Base-by-base conservation (phyloP, 331 rosid species). In the Acacia pycnantha region DNA sequence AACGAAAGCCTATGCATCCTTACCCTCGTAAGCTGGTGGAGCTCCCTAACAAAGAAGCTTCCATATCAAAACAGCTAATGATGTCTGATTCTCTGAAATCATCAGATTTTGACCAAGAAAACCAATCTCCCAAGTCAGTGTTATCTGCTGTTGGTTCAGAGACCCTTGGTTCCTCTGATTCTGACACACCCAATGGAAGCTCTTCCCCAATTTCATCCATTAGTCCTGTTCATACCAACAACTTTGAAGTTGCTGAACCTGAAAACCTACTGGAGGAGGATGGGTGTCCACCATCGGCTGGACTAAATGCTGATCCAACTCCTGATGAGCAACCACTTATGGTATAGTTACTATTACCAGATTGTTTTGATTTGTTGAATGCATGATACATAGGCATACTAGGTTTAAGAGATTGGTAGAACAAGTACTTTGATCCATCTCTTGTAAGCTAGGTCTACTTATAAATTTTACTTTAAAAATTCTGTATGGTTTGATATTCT, bases 1-100 rank as follows among this genome's bases (percentile, higher is more conserved):
- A 94, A 35, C 81, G 93, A 70, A 94, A 91, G 82, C 98, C 98
- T 10, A 88, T 67, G 77, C 97, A 89, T 88, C 97, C 98, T 80
- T 94, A 94, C 81, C 98, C 98, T 9, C 93, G 97, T 16, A 94
- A 94, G 78, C 88, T 82, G 77, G 88, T 80, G 6, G 85, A 85
- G 70, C 87, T 62, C 10, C 68, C 77, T 22, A 83, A 31, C n/a
- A 87, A 75, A 22, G 89, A 84, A 72, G 41, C 67, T 77, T 77
- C 79, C 29, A 46, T 35, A 66, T 48, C 51, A 58, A 88, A 89
- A 64, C 89, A 81, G 69, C 76, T 86, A 66, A 62, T 82, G 66
- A 86, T 84, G 89, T 78, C 90, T 72, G 21, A 48, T 68, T 88
- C 98, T 77, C 87, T 84, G 6, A 88, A 83, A 56, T 73, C 88